Evolutionary conservation across 257 asterid species (phyloP).

Genomic region (Perilla frutescens): DNA sequence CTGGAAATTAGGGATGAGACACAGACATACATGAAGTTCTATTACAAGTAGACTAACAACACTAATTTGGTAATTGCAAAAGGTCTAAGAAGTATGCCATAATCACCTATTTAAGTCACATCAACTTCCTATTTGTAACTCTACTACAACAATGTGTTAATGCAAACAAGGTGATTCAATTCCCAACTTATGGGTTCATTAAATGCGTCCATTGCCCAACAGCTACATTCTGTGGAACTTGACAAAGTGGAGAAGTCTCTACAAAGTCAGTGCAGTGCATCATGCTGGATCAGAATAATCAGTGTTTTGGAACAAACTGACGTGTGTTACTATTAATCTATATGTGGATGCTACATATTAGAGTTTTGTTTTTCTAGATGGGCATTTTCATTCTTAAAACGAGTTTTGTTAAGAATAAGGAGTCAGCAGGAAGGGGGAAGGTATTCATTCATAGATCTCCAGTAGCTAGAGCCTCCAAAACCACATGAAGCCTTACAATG

Average conservation of each 20-base stretch:
- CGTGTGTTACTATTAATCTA: too few relatives aligned
- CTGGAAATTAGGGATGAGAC: slow-evolving; percentile 7
- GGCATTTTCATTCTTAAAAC: neutral
- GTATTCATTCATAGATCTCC: slow-evolving; percentile 9
- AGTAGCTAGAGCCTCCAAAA: neutral
- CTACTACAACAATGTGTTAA: neutral
- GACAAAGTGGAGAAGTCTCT: neutral
- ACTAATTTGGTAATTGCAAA: slow-evolving; percentile 13
- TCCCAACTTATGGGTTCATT: neutral
- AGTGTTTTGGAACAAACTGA: too few relatives aligned
- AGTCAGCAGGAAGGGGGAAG: neutral
- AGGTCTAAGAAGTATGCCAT: neutral
- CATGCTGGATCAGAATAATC: too few relatives aligned
- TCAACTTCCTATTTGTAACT: neutral
- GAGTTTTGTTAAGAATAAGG: neutral
- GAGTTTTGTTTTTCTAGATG: neutral
- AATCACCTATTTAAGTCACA: neutral
- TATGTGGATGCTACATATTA: too few relatives aligned
- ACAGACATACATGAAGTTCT: slow-evolving; percentile 12
- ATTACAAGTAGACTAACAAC: slow-evolving; percentile 1
- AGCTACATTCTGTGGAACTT: neutral
- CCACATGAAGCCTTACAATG: neutral
- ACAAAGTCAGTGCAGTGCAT: neutral
- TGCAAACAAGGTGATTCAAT: neutral
- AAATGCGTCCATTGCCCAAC: neutral